phyloP scores from a whole-genome alignment of 805 yeast genomes.

The Cyberlindnera saturnus region DNA sequence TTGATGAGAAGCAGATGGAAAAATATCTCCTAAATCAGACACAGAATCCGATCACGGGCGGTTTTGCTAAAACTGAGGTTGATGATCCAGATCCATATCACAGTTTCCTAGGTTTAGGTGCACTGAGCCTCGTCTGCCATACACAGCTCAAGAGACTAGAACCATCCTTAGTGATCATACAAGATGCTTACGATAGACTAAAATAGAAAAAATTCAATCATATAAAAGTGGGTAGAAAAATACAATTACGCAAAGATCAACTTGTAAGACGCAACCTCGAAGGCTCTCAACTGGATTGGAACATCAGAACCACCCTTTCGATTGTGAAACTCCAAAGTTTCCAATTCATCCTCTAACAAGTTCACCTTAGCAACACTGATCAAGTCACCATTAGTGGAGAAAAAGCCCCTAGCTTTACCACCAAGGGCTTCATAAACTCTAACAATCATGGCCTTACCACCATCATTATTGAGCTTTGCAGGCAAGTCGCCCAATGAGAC shows the following conservation, averaged over 20 bases:
- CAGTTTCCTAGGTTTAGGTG: conserved; percentile 54
- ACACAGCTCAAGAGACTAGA: conserved; percentile 4
- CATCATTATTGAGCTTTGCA: conserved; percentile 33
- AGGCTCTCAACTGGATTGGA: conserved; percentile 50
- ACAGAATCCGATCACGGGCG: conserved; percentile 64
- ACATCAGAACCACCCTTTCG: conserved; percentile 11
- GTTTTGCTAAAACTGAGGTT: conserved; percentile 63
- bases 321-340: conserved; percentile 17
- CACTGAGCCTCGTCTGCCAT: conserved; percentile 26
- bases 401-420: conserved; percentile 53
- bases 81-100: conserved; percentile 70
- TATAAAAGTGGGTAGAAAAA: background rate
- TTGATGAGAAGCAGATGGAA: conserved; percentile 31
- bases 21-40: conserved; percentile 47
- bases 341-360: conserved; percentile 33
- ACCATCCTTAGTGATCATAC: conserved; percentile 9
- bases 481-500: conserved; percentile 40
- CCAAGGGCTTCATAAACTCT: conserved; percentile 88
- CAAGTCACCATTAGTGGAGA: conserved; percentile 37
- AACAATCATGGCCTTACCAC: conserved; percentile 51
- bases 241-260: conserved; percentile 20
- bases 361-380: conserved; percentile 27
- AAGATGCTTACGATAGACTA: background rate
- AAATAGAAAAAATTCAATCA: background rate
- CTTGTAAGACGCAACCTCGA: conserved; percentile 59